Percentiles rank a stretch among this genome's conserved stretches.
Evolutionary conservation across 179 eudicot genomes (phyloP).

Genomic region (Sideroxylon spinosum): DNA sequence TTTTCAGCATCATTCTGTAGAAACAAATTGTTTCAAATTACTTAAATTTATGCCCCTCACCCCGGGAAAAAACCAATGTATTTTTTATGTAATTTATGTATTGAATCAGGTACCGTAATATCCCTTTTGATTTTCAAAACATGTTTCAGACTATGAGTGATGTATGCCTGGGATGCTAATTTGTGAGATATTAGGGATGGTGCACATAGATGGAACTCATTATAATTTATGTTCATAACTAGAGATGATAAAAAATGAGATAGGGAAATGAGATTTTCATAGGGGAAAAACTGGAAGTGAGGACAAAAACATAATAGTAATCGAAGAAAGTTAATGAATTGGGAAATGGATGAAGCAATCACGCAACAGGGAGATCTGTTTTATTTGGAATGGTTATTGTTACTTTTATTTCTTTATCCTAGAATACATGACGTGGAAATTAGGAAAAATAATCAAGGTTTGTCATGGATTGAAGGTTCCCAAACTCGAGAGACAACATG

Average conservation of each 20-base stretch:
- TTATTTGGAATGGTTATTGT: not conserved
- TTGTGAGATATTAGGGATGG: not conserved
- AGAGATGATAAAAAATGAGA: not conserved
- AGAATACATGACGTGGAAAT: not conserved
- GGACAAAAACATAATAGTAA: not conserved
- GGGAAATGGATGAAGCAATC: not conserved
- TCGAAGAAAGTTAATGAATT: not conserved
- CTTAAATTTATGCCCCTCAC: too few species aligned
- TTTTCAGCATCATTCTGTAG: conserved; percentile 1
- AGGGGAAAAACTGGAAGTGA: not conserved
- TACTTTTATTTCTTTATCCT: not conserved
- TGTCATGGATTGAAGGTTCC: too few species aligned
- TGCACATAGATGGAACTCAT: not conserved
- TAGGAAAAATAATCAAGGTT: too few species aligned
- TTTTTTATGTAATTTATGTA: not conserved
- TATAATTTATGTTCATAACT: not conserved
- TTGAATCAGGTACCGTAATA: not conserved
- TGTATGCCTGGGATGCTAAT: not conserved
- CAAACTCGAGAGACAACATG: too few species aligned
- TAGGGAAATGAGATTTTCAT: not conserved
- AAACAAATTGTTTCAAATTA: not conserved
- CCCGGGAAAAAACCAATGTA: not conserved
- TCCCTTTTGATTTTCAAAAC: not conserved
- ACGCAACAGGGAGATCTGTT: not conserved
- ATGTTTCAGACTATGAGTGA: not conserved